Conservation (phyloP, 2,329 filamentous ascomycete species). For the Sclerotinia minor region DNA sequence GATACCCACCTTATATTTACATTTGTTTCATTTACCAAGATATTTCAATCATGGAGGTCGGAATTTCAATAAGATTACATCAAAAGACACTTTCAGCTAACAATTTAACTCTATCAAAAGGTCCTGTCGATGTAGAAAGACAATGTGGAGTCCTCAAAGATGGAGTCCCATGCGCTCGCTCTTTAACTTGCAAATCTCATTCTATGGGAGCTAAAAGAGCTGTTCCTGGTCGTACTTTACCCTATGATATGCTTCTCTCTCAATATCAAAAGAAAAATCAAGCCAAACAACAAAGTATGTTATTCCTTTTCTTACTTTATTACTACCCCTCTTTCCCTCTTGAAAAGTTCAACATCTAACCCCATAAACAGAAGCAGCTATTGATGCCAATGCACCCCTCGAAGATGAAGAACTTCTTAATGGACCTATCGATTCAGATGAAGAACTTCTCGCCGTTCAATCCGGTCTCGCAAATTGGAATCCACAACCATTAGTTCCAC, state of each 20-base stretch:
- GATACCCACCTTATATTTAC: neutral
- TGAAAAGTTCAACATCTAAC: slow-evolving; percentile 9
- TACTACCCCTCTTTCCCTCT: slow-evolving; percentile 22
- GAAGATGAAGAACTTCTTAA: slow-evolving; percentile 80
- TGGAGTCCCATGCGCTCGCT: slow-evolving; percentile 82
- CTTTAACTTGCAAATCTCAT: slow-evolving; percentile 90
- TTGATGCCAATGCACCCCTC: slow-evolving; percentile 88
- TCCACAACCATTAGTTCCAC: slow-evolving; percentile 74
- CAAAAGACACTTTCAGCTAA: slow-evolving; percentile 23
- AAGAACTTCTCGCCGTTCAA: slow-evolving; percentile 91
- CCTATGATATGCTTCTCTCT: slow-evolving; percentile 88
- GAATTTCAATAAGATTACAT: neutral
- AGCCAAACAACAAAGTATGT: slow-evolving; percentile 91
- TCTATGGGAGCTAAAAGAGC: slow-evolving; percentile 92
- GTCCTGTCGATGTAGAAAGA: slow-evolving; percentile 89
- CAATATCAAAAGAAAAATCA: slow-evolving; percentile 98
- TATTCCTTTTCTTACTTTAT: slow-evolving; percentile 24
- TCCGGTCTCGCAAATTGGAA: slow-evolving; percentile 71
- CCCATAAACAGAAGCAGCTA: slow-evolving; percentile 71
- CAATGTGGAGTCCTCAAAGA: slow-evolving; percentile 91
- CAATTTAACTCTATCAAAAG: slow-evolving; percentile 41
- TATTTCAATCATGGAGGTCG: neutral
- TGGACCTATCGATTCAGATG: slow-evolving; percentile 86
- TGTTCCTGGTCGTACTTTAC: slow-evolving; percentile 81
- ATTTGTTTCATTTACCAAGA: neutral